A percentile compares a stretch with the other conserved stretches of the same genome.
Conservation (phyloP, 345 rosid genomes). For the Hevea brasiliensis region DNA sequence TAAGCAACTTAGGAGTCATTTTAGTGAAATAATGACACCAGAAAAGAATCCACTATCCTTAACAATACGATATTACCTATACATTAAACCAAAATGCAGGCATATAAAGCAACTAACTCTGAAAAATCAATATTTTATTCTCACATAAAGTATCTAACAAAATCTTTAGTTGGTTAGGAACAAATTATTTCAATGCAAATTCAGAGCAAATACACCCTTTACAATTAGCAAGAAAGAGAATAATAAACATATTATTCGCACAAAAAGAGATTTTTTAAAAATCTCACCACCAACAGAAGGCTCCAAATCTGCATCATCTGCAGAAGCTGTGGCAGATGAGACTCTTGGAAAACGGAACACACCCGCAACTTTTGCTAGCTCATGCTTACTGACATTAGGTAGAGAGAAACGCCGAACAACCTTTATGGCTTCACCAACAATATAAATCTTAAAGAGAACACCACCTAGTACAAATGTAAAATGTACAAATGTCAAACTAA, state of each 20-base stretch:
- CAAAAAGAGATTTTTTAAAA: not conserved
- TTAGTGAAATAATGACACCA: not conserved
- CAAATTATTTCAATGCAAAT: not conserved
- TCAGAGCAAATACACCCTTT: not conserved
- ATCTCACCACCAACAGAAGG: slow-evolving; percentile 68
- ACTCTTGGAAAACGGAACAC: slow-evolving; percentile 72
- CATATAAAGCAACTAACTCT: too few relatives aligned
- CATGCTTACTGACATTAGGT: slow-evolving; percentile 60
- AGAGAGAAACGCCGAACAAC: slow-evolving; percentile 80
- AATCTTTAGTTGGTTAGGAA: not conserved
- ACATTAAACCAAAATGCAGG: not conserved
- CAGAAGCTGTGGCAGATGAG: slow-evolving; percentile 85
- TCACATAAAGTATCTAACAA: not conserved
- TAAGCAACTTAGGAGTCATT: not conserved
- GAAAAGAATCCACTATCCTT: not conserved
- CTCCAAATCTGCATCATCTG: slow-evolving; percentile 79
- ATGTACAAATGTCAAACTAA: slow-evolving; percentile 7
- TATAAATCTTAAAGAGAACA: slow-evolving; percentile 75
- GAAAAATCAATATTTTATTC: not conserved
- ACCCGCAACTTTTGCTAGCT: slow-evolving; percentile 57
- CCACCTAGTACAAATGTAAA: slow-evolving; percentile 54
- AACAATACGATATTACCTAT: too few relatives aligned
- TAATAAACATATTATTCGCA: too few relatives aligned
- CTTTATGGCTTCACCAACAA: slow-evolving; percentile 79
- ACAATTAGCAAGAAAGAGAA: too few relatives aligned